phyloP scores from a whole-genome alignment of 176 grass and related monocot genomes.

The Cenchrus purpureus region DNA sequence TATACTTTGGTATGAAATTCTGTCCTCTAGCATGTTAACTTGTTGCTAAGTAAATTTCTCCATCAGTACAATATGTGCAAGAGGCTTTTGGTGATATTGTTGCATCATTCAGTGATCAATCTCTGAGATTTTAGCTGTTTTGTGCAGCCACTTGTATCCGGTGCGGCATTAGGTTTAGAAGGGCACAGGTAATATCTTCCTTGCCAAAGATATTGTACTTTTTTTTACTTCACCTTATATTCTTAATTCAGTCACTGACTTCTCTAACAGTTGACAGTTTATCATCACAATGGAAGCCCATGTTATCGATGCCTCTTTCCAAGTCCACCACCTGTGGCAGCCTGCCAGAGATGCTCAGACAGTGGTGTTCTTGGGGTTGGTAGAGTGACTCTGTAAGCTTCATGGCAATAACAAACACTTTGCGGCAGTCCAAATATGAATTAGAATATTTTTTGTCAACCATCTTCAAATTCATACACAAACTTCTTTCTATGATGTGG shows the following conservation, averaged over 20 bases:
- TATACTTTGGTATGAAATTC: slow-evolving; percentile 24
- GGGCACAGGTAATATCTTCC: slow-evolving; percentile 75
- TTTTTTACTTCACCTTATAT: slow-evolving; percentile 13
- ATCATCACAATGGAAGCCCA: slow-evolving; percentile 93
- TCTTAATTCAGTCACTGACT: slow-evolving; percentile 39
- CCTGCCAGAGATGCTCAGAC: slow-evolving; percentile 93
- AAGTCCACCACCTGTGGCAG: slow-evolving; percentile 77
- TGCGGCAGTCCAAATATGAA: neutral
- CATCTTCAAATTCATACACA: neutral
- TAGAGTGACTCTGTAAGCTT: slow-evolving; percentile 47
- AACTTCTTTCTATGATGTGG: neutral
- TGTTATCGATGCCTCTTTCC: slow-evolving; percentile 96
- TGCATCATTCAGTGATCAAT: neutral
- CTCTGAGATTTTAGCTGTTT: slow-evolving; percentile 27
- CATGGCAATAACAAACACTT: slow-evolving; percentile 1
- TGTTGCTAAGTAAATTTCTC: neutral
- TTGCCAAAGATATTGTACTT: slow-evolving; percentile 34
- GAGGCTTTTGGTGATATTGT: slow-evolving; percentile 17
- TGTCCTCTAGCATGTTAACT: slow-evolving; percentile 7
- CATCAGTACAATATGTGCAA: neutral
- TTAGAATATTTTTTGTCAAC: slow-evolving; percentile 10
- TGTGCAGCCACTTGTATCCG: slow-evolving; percentile 87
- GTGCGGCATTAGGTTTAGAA: slow-evolving; percentile 90
- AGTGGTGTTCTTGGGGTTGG: slow-evolving; percentile 94
- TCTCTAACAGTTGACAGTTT: slow-evolving; percentile 79